Evolutionary conservation across 2,329 filamentous ascomycete genomes (phyloP).

Genomic region (Colletotrichum gigasporum): DNA sequence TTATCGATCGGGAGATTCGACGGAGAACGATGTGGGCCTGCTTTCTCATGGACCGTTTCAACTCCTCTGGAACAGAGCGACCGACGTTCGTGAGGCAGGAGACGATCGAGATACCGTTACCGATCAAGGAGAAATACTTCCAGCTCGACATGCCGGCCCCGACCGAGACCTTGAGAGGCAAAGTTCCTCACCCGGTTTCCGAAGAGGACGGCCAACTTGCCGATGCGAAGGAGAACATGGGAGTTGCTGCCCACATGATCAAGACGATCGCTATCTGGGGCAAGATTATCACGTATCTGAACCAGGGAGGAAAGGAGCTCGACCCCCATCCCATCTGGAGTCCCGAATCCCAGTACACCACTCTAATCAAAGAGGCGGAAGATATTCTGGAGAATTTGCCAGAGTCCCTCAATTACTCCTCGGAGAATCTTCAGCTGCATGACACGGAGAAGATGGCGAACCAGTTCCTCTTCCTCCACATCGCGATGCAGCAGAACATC

Average conservation of each 20-base stretch:
- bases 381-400: slow-evolving; percentile 77
- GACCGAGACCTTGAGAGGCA: slow-evolving; percentile 84
- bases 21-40: slow-evolving; percentile 98
- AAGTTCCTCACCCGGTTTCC: slow-evolving; percentile 69
- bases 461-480: slow-evolving; percentile 92
- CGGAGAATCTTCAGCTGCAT: slow-evolving; percentile 86
- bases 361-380: slow-evolving; percentile 76
- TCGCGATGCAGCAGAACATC: slow-evolving; percentile 87
- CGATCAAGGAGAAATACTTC: slow-evolving; percentile 90
- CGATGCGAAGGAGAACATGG: slow-evolving; percentile 86
- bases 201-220: slow-evolving; percentile 71
- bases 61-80: slow-evolving; percentile 92
- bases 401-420: slow-evolving; percentile 74
- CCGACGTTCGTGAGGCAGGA: slow-evolving; percentile 93
- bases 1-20: slow-evolving; percentile 92
- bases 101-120: slow-evolving; percentile 87
- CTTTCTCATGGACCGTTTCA: slow-evolving; percentile 97
- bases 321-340: slow-evolving; percentile 86
- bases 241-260: slow-evolving; percentile 90
- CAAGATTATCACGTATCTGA: slow-evolving; percentile 87
- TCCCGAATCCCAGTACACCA: slow-evolving; percentile 77
- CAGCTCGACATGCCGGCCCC: slow-evolving; percentile 89
- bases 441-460: slow-evolving; percentile 86
- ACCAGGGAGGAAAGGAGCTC: slow-evolving; percentile 84
- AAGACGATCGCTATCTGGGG: slow-evolving; percentile 90